Base-by-base conservation (phyloP, 2,329 filamentous ascomycete species). In the Epichloe sibirici region DNA sequence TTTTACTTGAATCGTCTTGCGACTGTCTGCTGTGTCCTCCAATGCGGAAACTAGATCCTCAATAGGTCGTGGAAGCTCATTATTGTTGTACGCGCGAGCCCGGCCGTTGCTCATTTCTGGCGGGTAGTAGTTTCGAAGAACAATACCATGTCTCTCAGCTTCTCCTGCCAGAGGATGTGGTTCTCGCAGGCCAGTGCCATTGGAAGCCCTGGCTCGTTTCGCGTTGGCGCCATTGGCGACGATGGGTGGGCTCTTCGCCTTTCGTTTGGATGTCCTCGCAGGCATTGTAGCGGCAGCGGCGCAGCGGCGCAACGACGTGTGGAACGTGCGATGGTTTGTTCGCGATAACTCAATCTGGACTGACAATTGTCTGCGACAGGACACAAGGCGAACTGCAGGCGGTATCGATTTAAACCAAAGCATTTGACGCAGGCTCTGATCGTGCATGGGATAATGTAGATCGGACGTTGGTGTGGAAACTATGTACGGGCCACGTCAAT, bases 51-150 rank as follows among this genome's bases (percentile, higher is more conserved):
- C 65, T 2, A 95, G 74, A 0, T 78, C 66, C 59, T 90, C 81
- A 21, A 94, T 85, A 0, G 90, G 90, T 0, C 86, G 81, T 4
- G 83, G 77, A 4, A 94, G 71, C 47, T 79, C 75, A 50, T 84
- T 76, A n/a, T 76, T 69, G 51, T 78, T 85, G 68, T 95, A 96
- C 49, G 85, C 82, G 5, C 74, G 72, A 50, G 86, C 90, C 40
- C 90, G 82, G 48, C 78, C 79, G 61, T 89, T 93, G 69, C 77
- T 86, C 83, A 96, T 94, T 64, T 95, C 89, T 1, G 80, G 78
- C 0, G 89, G 89, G 60, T 95, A 96, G 69, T 83, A 95, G 47
- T 86, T 77, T 42, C 84, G 81, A 38, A 85, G 71, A 0, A 88
- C 80, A 48, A 88, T 81, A 17, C 82, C 83, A 57, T 83, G 59